Conservation (phyloP, 257 asterid genomes). For the Rhazya stricta region DNA sequence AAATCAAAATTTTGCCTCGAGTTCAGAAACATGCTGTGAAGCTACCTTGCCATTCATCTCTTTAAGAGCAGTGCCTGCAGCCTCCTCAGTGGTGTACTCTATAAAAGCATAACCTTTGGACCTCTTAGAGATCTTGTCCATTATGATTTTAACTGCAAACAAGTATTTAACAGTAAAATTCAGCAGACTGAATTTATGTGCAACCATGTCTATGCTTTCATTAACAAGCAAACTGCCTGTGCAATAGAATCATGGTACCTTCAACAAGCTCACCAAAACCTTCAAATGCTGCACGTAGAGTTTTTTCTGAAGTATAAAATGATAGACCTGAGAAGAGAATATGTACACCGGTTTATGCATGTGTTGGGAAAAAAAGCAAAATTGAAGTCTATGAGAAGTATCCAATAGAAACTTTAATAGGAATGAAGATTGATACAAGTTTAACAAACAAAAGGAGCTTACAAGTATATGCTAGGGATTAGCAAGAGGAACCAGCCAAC, state of each 20-base stretch:
- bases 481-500: not conserved
- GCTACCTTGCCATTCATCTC: conserved; percentile 96
- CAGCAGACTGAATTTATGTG: not conserved
- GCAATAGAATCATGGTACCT: conserved; percentile 37
- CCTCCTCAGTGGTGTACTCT: conserved; percentile 84
- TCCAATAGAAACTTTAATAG: not conserved
- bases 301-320: conserved; percentile 89
- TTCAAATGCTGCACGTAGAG: conserved; percentile 82
- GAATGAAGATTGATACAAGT: not conserved
- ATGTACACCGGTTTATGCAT: not conserved
- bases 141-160: conserved; percentile 77
- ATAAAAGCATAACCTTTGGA: conserved; percentile 89
- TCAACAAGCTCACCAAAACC: conserved; percentile 77
- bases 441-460: not conserved
- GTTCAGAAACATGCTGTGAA: conserved; percentile 5
- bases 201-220: not conserved
- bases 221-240: not conserved
- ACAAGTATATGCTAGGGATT: not conserved
- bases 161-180: conserved; percentile 2
- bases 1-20: not conserved
- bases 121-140: conserved; percentile 97
- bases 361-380: not conserved
- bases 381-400: not conserved
- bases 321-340: conserved; percentile 63
- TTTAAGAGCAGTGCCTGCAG: conserved; percentile 69